Conservation (phyloP, 371 early-diverging fungal genomes). For the Mortierella polycephala region DNA sequence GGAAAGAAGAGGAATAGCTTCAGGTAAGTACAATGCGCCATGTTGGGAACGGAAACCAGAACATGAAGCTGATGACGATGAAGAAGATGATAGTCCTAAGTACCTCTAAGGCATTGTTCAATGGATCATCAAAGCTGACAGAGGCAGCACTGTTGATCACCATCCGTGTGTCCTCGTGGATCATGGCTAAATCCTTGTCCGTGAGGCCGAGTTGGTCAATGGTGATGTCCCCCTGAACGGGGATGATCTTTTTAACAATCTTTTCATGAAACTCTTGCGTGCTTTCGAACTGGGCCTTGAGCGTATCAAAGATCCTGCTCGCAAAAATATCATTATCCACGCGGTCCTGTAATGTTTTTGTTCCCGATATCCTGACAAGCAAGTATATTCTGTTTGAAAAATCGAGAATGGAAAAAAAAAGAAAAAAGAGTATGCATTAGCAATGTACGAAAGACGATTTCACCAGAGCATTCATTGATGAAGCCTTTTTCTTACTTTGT, state of each 20-base stretch:
- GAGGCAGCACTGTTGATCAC: conserved; percentile 70
- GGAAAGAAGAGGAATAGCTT: background rate
- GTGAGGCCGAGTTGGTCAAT: conserved; percentile 61
- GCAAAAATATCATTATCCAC: conserved; percentile 45
- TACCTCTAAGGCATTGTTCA: conserved; percentile 65
- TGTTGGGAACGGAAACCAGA: too few relatives aligned
- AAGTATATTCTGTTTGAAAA: conserved; percentile 37
- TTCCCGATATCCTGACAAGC: conserved; percentile 44
- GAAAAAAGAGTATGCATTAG: background rate
- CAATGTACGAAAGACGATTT: too few relatives aligned
- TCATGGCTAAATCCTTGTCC: conserved; percentile 54
- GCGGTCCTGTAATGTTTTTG: conserved; percentile 44
- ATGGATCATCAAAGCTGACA: conserved; percentile 64
- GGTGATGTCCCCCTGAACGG: conserved; percentile 64
- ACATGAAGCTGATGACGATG: background rate
- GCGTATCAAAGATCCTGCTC: conserved; percentile 50
- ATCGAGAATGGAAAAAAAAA: background rate
- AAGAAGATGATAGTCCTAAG: background rate
- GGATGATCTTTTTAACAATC: conserved; percentile 64
- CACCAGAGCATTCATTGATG: background rate
- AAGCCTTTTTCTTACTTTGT: conserved; percentile 25
- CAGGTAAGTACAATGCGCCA: background rate
- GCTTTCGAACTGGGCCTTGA: conserved; percentile 37
- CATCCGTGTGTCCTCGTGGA: conserved; percentile 59
- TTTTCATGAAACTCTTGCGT: conserved; percentile 39